Percentiles rank a stretch among this genome's conserved stretches.
phyloP scores from a whole-genome alignment of 345 rosid genomes.

The Syzygium grande region DNA sequence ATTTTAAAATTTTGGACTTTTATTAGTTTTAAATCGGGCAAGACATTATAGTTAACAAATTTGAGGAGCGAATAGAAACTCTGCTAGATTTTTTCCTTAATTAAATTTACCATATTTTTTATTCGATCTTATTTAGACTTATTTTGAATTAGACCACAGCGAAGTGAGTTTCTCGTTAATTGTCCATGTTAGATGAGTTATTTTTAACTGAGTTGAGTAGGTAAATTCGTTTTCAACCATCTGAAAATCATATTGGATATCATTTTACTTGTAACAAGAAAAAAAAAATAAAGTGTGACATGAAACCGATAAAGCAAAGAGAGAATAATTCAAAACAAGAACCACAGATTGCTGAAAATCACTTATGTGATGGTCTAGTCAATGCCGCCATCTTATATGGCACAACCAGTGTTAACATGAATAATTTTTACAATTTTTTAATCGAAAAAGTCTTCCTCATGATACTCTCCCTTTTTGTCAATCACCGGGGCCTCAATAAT shows the following conservation, averaged over 20 bases:
- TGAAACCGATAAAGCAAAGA: not conserved
- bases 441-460: not conserved
- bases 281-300: not conserved
- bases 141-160: not conserved
- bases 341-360: not conserved
- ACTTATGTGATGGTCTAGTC: not conserved
- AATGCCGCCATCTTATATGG: too few species aligned
- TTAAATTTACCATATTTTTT: not conserved
- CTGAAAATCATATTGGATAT: not conserved
- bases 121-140: not conserved
- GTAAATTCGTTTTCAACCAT: not conserved
- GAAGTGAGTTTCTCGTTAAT: not conserved
- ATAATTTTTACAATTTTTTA: too few species aligned
- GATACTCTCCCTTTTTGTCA: not conserved
- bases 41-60: not conserved
- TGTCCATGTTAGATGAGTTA: not conserved
- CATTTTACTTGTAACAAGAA: not conserved
- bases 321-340: not conserved
- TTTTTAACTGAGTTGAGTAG: not conserved
- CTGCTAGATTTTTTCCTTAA: not conserved
- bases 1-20: not conserved
- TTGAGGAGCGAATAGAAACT: not conserved
- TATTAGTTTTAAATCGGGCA: not conserved
- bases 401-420: rapidly evolving
- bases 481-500: too few species aligned